phyloP scores from a whole-genome alignment of 768 basidiomycete species.

The Kwoniella dendrophila region DNA sequence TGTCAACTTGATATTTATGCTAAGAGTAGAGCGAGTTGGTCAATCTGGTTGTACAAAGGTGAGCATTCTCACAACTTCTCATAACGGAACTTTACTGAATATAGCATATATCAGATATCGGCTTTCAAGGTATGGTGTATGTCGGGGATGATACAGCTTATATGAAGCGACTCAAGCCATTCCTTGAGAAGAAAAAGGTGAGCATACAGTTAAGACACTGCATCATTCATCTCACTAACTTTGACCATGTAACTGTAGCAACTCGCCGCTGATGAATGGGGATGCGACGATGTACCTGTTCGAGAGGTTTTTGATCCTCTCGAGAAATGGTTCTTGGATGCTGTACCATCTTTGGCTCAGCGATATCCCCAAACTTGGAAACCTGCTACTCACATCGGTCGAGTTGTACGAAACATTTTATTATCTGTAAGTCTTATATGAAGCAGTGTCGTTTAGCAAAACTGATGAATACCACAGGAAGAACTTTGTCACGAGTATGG shows the following conservation, averaged over 20 bases:
- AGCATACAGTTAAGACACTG: background rate
- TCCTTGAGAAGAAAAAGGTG: slow-evolving; percentile 72
- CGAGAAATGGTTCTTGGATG: slow-evolving; percentile 59
- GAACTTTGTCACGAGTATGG: slow-evolving; percentile 41
- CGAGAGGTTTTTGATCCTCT: slow-evolving; percentile 68
- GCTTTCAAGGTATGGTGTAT: slow-evolving; percentile 67
- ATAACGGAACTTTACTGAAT: slow-evolving; percentile 65
- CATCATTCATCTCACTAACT: background rate
- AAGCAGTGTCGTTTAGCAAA: slow-evolving; percentile 46
- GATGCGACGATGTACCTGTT: slow-evolving; percentile 66
- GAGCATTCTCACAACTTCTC: slow-evolving; percentile 64
- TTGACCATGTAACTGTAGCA: slow-evolving; percentile 48
- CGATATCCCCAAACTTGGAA: slow-evolving; percentile 59
- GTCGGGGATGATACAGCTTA: slow-evolving; percentile 69
- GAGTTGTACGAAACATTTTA: slow-evolving; percentile 69
- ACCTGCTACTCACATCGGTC: slow-evolving; percentile 46
- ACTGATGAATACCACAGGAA: slow-evolving; percentile 32
- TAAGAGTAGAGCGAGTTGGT: slow-evolving; percentile 64
- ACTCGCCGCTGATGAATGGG: slow-evolving; percentile 77
- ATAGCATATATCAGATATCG: slow-evolving; percentile 6
- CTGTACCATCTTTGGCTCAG: slow-evolving; percentile 60
- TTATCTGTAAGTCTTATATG: slow-evolving; percentile 64
- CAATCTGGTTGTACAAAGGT: slow-evolving; percentile 80
- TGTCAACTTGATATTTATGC: slow-evolving; percentile 75
- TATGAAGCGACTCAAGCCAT: slow-evolving; percentile 67